phyloP scores from a whole-genome alignment of 2,329 filamentous ascomycete genomes.

The Hypoxylon sp. region DNA sequence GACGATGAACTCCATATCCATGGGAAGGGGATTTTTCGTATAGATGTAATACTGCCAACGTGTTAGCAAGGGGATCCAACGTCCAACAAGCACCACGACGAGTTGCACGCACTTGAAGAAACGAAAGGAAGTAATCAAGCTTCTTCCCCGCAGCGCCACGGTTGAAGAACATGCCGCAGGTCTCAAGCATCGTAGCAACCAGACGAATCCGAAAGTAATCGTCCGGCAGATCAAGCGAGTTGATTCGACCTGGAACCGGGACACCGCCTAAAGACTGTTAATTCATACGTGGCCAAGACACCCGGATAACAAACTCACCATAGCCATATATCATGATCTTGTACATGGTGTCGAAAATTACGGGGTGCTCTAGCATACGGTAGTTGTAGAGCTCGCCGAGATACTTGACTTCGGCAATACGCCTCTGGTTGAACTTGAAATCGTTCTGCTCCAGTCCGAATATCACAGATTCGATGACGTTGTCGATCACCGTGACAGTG shows the following conservation, averaged over 20 bases:
- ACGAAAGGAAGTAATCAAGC: constrained; percentile 94
- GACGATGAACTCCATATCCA: constrained; percentile 97
- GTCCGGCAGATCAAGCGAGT: constrained; percentile 83
- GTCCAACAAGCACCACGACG: neutral
- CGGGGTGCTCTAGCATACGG: constrained; percentile 91
- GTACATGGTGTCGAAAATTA: constrained; percentile 95
- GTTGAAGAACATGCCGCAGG: constrained; percentile 95
- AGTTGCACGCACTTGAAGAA: constrained; percentile 74
- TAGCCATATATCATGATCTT: constrained; percentile 94
- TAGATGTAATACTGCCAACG: constrained; percentile 84
- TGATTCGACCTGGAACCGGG: constrained; percentile 79
- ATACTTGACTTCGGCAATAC: constrained; percentile 95
- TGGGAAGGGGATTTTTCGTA: constrained; percentile 86
- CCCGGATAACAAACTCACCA: constrained; percentile 53
- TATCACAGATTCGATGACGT: constrained; percentile 85
- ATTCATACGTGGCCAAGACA: neutral
- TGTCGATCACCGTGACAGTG: constrained; percentile 89
- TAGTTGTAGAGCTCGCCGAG: constrained; percentile 97
- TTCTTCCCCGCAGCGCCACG: constrained; percentile 95
- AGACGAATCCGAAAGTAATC: constrained; percentile 96
- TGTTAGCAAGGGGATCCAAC: constrained; percentile 34
- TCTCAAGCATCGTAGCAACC: constrained; percentile 88
- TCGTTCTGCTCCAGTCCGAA: constrained; percentile 94
- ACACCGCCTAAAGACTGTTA: constrained; percentile 67
- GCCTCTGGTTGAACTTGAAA: constrained; percentile 95